Evolutionary conservation across 83 land plant genomes (phyloP).

Genomic region (Thuja plicata): DNA sequence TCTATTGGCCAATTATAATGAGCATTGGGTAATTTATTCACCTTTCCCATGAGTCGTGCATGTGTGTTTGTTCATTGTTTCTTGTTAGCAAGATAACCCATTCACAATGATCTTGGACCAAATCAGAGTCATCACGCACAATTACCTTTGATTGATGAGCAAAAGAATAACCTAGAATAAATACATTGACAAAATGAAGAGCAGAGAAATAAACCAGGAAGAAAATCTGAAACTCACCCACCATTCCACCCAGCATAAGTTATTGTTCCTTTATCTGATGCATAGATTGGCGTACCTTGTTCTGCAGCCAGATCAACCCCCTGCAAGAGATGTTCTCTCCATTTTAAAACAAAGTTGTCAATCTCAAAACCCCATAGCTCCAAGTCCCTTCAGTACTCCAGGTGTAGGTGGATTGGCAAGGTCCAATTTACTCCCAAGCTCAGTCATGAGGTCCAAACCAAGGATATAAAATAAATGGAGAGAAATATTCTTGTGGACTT

Average conservation of each 20-base stretch:
- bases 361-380: background rate
- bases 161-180: background rate
- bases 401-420: background rate
- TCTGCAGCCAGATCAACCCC: constrained; percentile 43
- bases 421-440: background rate
- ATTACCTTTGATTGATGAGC: background rate
- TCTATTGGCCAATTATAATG: no score
- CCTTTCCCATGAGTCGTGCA: background rate
- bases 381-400: background rate
- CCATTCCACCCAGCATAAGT: constrained; percentile 48
- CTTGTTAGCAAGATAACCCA: background rate
- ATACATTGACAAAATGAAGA: background rate
- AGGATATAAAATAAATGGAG: background rate
- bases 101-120: no score
- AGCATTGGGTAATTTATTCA: background rate
- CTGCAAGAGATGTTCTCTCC: constrained; percentile 16
- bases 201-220: background rate
- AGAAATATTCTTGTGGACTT: background rate
- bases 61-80: background rate
- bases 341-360: background rate
- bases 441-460: background rate
- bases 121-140: no score
- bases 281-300: constrained; percentile 32
- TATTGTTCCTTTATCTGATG: constrained; percentile 33
- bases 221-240: constrained; percentile 23